Base-by-base conservation (phyloP, 1,139 yeast species). In the Hansenula lynferdii region DNA sequence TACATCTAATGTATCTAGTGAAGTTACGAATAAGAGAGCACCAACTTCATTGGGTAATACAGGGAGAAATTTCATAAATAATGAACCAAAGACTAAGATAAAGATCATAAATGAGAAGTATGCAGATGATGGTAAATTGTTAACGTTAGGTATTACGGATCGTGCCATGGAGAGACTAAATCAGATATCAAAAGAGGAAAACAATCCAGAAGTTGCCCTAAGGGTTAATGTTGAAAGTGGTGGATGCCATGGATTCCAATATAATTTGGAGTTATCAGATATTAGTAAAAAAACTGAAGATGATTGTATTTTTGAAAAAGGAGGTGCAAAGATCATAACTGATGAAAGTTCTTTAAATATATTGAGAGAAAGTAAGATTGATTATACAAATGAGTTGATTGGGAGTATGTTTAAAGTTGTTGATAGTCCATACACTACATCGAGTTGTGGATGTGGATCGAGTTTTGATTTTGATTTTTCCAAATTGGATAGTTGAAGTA, bases 181-280 rank as follows among this genome's bases (percentile, higher is more conserved):
- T 23, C 57, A 58, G 11, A 76, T 90, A 14, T 73, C 80, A 14
- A 53, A 60, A 17, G 71, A 66, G 3, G 96, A 89, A 47, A 52
- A 65, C 11, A 74, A 81, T 40, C 75, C 79, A 0, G 65, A 78
- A 35, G 55, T 80, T n/a, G 85, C 85, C 0, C 65, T 92, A 31
- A 68, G 83, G 36, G 76, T 94, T 7, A 66, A 73, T n/a, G 97
- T 94, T 6, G 97, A 90, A 52, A 85, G 96, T 54, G 99, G 98
- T 7, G 99, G 99, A 4, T 94, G 98, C 60, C 99, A 92, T 60
- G 98, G 99, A 22, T 94, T 87, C 62, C 98, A 92, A 60, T 92
- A 92, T 56, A 76, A 83, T 47, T 67, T 92, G 53, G 73, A 78
- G 42, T 60, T 72, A 31, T 56, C 62, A 9, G 69, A 72, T 34